Percentiles rank a stretch among this genome's conserved stretches.
Evolutionary conservation across 495 filamentous ascomycete genomes (phyloP).

Genomic region (Penicillium salamii): DNA sequence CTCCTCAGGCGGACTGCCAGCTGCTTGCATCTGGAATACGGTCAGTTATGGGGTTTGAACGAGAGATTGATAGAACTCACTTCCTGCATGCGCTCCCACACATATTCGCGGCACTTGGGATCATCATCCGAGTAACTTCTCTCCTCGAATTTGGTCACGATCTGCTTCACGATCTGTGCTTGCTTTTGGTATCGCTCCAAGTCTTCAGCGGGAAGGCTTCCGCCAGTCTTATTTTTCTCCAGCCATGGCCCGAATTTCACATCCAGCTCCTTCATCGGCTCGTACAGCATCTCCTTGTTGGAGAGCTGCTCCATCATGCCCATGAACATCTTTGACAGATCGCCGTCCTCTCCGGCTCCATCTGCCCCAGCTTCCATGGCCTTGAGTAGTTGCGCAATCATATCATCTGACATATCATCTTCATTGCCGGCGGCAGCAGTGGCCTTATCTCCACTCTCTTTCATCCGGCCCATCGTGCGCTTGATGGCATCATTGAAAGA

Average conservation of each 20-base stretch:
- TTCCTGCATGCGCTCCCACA: conserved; percentile 96
- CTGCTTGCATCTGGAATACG: conserved; percentile 79
- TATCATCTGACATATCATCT: conserved; percentile 68
- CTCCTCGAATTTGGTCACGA: conserved; percentile 84
- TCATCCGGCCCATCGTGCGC: conserved; percentile 92
- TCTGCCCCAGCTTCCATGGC: conserved; percentile 61
- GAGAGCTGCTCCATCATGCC: conserved; percentile 99
- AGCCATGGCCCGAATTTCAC: conserved; percentile 91
- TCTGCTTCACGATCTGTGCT: conserved; percentile 76
- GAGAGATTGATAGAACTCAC: conserved; percentile 48
- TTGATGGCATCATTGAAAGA: conserved; percentile 89
- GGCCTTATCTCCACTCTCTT: conserved; percentile 76
- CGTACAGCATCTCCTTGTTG: conserved; percentile 96
- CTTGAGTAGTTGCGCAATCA: conserved; percentile 82
- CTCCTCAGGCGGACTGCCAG: conserved; percentile 84
- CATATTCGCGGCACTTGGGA: conserved; percentile 78
- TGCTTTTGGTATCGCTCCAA: conserved; percentile 77
- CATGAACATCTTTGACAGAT: conserved; percentile 87
- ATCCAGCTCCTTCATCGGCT: conserved; percentile 95
- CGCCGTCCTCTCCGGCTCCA: conserved; percentile 71
- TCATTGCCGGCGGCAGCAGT: conserved; percentile 65
- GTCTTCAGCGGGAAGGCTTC: conserved; percentile 63
- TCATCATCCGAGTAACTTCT: conserved; percentile 76
- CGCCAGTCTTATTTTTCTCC: conserved; percentile 64
- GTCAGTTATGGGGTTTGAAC: conserved; percentile 4